Conservation (phyloP, 2,329 filamentous ascomycete genomes). For the Aspergillus sp. region DNA sequence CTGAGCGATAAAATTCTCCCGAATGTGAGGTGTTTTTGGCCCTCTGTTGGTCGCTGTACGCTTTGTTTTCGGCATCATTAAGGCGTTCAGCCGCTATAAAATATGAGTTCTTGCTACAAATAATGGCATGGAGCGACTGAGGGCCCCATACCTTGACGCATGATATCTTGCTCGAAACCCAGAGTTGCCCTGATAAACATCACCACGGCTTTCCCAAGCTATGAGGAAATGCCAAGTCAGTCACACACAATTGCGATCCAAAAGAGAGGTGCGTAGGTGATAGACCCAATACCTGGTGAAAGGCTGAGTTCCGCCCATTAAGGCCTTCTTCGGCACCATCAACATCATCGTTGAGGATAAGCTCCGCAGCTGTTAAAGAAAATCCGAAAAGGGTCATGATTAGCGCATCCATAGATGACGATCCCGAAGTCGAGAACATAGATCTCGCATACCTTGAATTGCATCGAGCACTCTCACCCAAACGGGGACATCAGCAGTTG, state of each 20-base stretch:
- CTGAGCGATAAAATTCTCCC: slow-evolving; percentile 57
- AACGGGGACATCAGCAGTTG: slow-evolving; percentile 26
- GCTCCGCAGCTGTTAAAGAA: slow-evolving; percentile 58
- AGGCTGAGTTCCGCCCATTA: slow-evolving; percentile 75
- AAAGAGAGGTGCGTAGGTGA: background rate
- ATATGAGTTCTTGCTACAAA: slow-evolving; percentile 23
- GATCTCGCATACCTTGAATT: slow-evolving; percentile 44
- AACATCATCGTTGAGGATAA: slow-evolving; percentile 90
- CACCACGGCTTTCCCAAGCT: slow-evolving; percentile 79
- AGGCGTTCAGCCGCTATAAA: slow-evolving; percentile 68
- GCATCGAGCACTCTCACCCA: slow-evolving; percentile 43
- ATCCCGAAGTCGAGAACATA: slow-evolving; percentile 7
- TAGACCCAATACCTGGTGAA: slow-evolving; percentile 67
- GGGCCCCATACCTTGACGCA: slow-evolving; percentile 67
- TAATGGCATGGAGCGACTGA: background rate
- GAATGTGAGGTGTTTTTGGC: slow-evolving; percentile 67
- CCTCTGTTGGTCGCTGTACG: slow-evolving; percentile 75
- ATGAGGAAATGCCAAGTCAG: slow-evolving; percentile 27
- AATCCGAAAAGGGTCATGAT: slow-evolving; percentile 14
- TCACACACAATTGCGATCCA: slow-evolving; percentile 10
- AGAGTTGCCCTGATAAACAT: slow-evolving; percentile 84
- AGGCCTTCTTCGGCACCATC: slow-evolving; percentile 77
- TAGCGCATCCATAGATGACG: slow-evolving; percentile 7
- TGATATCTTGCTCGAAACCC: slow-evolving; percentile 89
- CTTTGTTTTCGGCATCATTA: slow-evolving; percentile 73